A percentile compares a stretch with the other conserved stretches of the same genome.
Conservation (phyloP, 306 rosid genomes). For the Vigna mungo region DNA sequence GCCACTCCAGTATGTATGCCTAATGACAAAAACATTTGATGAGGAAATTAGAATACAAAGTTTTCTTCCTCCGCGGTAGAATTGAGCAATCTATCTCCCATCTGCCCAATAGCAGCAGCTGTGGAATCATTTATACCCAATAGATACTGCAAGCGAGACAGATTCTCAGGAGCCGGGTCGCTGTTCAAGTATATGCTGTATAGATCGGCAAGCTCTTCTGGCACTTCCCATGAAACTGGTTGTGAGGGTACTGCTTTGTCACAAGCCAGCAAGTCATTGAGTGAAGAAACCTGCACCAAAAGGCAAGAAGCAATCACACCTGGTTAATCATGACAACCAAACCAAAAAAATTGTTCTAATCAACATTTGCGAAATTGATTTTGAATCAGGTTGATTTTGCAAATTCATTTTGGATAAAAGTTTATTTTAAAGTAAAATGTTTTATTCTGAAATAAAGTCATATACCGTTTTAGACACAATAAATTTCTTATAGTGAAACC, state of each 20-base stretch:
- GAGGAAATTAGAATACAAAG: slow-evolving; percentile 71
- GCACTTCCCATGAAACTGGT: slow-evolving; percentile 57
- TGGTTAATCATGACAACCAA: slow-evolving; percentile 26
- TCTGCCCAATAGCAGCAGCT: slow-evolving; percentile 72
- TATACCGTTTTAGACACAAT: not conserved
- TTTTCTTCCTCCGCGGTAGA: slow-evolving; percentile 75
- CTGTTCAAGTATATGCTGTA: slow-evolving; percentile 71
- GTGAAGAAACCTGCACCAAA: slow-evolving; percentile 58
- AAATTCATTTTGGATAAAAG: not conserved
- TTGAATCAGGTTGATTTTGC: not conserved
- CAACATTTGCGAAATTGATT: not conserved
- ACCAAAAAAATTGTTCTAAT: not conserved
- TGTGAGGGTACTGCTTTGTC: slow-evolving; percentile 57
- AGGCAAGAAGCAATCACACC: slow-evolving; percentile 16
- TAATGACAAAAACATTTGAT: slow-evolving; percentile 38
- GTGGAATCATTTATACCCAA: slow-evolving; percentile 83
- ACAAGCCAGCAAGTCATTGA: slow-evolving; percentile 60
- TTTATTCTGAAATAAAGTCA: not conserved
- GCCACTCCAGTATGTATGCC: slow-evolving; percentile 43
- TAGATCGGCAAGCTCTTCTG: slow-evolving; percentile 89
- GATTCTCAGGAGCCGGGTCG: slow-evolving; percentile 76
- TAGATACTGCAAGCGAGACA: slow-evolving; percentile 83
- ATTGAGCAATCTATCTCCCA: slow-evolving; percentile 66
- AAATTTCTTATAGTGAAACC: not conserved
- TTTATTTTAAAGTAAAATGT: not conserved